Evolutionary conservation across 2,329 filamentous ascomycete species (phyloP), one percentile per base, ranked within the genome.

Genomic region (Ceratocystiopsis brevicomis): DNA sequence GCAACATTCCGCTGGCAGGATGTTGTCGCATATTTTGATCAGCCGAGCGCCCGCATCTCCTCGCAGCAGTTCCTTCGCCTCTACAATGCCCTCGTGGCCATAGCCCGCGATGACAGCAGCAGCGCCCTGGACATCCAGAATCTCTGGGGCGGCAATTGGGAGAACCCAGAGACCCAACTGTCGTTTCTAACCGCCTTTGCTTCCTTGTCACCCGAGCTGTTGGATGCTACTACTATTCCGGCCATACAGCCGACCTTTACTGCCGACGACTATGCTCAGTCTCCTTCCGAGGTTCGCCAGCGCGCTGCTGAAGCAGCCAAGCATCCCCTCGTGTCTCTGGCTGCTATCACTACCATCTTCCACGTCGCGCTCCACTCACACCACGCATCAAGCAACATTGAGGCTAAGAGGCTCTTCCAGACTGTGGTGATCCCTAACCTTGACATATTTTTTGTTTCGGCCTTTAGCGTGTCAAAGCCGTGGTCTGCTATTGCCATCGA

Each of bases 141-240:
- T 36, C 66, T 98, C 18, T 96, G 90, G 87, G 87, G 87, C 46
- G 87, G 87, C 53, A 67, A 74, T 48, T 98, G 92, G 88, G 76
- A 79, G 48, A 75, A 92, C 51, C 73, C 81, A 14, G 78, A 93
- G 48, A 84, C 90, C 0, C 88, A 96, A 50, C 65, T 98, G 34
- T 92, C 87, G n/a, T 95, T 96, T 57, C 74, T 96, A 43, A 80
- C 81, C 49, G 86, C 86, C 16, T 95, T 88, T 57, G 69, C 88
- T 18, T 82, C 81, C 4, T 71, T 87, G 45, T 73, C 72, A 13
- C 71, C 79, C 0, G 73, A 83, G 25, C 74, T 87, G 53, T 69
- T 94, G 21, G 86, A 96, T 57, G 81, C 84, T 3, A 81, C 78
- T 13, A 81, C 81, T 34, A 90, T 96, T 46, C 88, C 86, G 1